A percentile compares a stretch with the other conserved stretches of the same genome.
Evolutionary conservation across 106 monocot species (phyloP).

Genomic region (Amphibolis antarctica): DNA sequence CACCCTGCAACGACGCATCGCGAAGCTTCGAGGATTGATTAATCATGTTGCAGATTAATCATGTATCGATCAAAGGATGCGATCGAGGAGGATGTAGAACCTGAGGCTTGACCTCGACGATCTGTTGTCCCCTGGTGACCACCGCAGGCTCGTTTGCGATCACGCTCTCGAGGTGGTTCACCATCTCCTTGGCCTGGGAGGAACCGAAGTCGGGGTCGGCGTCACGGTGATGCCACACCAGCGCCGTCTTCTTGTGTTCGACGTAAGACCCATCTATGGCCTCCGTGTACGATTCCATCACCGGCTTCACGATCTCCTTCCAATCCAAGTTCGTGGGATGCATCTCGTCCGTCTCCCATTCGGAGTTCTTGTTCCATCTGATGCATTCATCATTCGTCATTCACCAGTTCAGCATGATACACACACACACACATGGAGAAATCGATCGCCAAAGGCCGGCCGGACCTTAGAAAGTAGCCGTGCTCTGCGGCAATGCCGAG

Average conservation of each 20-base stretch:
- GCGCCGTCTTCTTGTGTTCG: constrained; percentile 16
- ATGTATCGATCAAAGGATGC: neutral
- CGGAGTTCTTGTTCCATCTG: constrained; percentile 12
- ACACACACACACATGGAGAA: neutral
- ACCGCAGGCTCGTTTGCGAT: constrained; percentile 19
- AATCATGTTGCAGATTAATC: neutral
- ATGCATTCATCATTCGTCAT: too few species aligned
- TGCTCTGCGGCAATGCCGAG: constrained; percentile 23
- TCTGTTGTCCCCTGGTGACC: constrained; percentile 18
- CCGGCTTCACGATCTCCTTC: constrained; percentile 24
- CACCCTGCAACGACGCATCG: neutral
- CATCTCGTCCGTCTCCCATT: constrained; percentile 16
- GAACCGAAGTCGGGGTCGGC: constrained; percentile 26
- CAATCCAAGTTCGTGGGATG: constrained; percentile 11
- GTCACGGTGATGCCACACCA: constrained; percentile 21
- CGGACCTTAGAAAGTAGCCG: constrained; percentile 20
- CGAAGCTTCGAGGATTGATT: neutral
- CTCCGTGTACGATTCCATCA: constrained; percentile 22
- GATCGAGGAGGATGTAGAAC: neutral
- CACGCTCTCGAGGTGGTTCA: constrained; percentile 26
- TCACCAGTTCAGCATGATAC: too few species aligned
- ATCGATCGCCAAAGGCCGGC: neutral
- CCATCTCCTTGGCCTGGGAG: constrained; percentile 22
- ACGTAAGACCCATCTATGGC: constrained; percentile 22
- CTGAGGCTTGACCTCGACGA: constrained; percentile 24